phyloP scores from a whole-genome alignment of 2,329 filamentous ascomycete species.

The Fusarium chlamydosporum region DNA sequence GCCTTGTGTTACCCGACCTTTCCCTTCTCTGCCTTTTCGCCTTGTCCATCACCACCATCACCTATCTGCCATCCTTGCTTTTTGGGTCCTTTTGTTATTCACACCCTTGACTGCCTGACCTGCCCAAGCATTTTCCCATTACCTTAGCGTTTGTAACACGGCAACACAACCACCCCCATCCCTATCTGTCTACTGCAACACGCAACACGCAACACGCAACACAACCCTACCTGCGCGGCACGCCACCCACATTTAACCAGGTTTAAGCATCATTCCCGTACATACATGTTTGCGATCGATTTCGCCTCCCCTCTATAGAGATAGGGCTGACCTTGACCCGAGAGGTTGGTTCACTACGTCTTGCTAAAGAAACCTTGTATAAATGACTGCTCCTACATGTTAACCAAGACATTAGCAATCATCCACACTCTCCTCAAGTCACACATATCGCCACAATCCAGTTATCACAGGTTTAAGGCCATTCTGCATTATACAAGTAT shows the following conservation, averaged over 20 bases:
- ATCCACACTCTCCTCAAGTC: too few relatives aligned
- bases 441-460: neutral
- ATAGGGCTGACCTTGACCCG: constrained; percentile 36
- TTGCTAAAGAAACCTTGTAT: neutral
- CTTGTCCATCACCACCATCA: constrained; percentile 37
- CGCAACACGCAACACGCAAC: constrained; percentile 42
- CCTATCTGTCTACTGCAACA: constrained; percentile 28
- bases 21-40: constrained; percentile 38
- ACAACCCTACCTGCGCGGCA: constrained; percentile 34
- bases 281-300: constrained; percentile 41
- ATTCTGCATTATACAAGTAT: neutral
- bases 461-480: neutral
- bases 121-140: constrained; percentile 12
- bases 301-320: constrained; percentile 21
- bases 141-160: constrained; percentile 48
- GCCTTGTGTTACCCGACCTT: constrained; percentile 47
- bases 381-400: neutral
- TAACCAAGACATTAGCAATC: neutral
- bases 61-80: constrained; percentile 34
- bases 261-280: constrained; percentile 32
- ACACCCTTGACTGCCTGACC: constrained; percentile 35
- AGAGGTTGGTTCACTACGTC: constrained; percentile 28
- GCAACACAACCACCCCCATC: constrained; percentile 37
- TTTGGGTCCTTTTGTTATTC: constrained; percentile 39
- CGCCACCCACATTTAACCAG: constrained; percentile 41